Conservation (phyloP, 306 rosid genomes). For the Sphenostylis stenocarpa region DNA sequence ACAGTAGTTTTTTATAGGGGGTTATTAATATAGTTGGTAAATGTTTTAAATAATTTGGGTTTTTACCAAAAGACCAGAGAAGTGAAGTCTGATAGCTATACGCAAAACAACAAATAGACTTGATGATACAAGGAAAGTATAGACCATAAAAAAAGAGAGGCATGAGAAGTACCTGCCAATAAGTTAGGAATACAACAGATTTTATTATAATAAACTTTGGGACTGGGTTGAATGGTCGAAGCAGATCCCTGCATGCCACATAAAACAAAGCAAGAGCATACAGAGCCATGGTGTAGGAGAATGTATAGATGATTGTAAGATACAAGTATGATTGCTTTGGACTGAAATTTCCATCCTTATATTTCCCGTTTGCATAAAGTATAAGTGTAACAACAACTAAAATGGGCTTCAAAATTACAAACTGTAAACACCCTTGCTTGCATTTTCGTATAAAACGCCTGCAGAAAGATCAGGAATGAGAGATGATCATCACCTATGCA, state of each 20-base stretch:
- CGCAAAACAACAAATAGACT: constrained; percentile 2
- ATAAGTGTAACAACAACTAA: constrained; percentile 74
- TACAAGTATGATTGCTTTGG: constrained; percentile 83
- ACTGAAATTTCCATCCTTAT: constrained; percentile 85
- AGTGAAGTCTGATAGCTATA: not conserved
- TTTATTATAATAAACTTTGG: constrained; percentile 89
- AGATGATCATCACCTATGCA: constrained; percentile 24
- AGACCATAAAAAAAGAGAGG: not conserved
- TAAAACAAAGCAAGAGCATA: constrained; percentile 81
- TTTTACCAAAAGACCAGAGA: not conserved
- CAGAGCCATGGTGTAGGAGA: constrained; percentile 90
- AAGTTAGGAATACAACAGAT: constrained; percentile 89
- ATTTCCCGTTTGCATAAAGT: constrained; percentile 80
- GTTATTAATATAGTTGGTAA: not conserved
- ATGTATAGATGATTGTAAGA: constrained; percentile 78
- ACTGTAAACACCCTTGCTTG: constrained; percentile 93
- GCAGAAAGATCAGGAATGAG: constrained; percentile 37
- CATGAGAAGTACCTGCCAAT: constrained; percentile 75
- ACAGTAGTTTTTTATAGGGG: not conserved
- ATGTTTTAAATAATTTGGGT: not conserved
- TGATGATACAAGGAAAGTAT: not conserved
- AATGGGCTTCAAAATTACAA: constrained; percentile 86
- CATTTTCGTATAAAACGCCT: constrained; percentile 93
- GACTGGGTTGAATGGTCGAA: constrained; percentile 88
- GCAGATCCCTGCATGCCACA: constrained; percentile 87